Conservation (phyloP, 2,329 filamentous ascomycete species). For the Colletotrichum liaoningense region DNA sequence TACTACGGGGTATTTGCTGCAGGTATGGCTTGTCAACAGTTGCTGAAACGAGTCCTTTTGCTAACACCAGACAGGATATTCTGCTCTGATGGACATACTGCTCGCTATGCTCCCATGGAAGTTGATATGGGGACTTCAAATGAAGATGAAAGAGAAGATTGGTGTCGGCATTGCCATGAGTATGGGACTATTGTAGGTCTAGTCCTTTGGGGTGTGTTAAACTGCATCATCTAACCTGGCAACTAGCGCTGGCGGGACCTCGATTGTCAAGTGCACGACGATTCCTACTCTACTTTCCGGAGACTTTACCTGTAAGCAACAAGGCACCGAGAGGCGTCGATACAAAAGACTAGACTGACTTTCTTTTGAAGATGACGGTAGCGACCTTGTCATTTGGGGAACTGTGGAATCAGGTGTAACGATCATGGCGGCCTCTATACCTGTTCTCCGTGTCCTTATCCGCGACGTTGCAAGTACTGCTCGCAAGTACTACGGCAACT, state of each 20-base stretch:
- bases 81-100: constrained; percentile 29
- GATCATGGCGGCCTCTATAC: constrained; percentile 31
- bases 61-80: constrained; percentile 5
- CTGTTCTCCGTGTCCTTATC: constrained; percentile 34
- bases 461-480: constrained; percentile 22
- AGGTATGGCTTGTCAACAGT: constrained; percentile 3
- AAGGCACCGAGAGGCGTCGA: constrained; percentile 38
- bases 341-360: constrained; percentile 40
- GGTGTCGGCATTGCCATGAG: constrained; percentile 35
- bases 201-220: not conserved
- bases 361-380: constrained; percentile 19
- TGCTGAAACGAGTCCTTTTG: not conserved
- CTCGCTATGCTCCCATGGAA: constrained; percentile 32
- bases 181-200: constrained; percentile 33
- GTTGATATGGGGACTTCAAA: constrained; percentile 34
- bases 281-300: constrained; percentile 27
- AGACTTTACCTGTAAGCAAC: constrained; percentile 25
- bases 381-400: constrained; percentile 25
- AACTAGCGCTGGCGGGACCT: constrained; percentile 34
- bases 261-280: constrained; percentile 35
- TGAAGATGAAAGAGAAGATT: constrained; percentile 32
- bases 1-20: constrained; percentile 36
- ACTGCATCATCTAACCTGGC: not conserved
- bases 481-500: constrained; percentile 22
- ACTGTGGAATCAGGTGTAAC: constrained; percentile 20